phyloP scores from a whole-genome alignment of 768 basidiomycete genomes.

The Omphalotus guepiniiformis region DNA sequence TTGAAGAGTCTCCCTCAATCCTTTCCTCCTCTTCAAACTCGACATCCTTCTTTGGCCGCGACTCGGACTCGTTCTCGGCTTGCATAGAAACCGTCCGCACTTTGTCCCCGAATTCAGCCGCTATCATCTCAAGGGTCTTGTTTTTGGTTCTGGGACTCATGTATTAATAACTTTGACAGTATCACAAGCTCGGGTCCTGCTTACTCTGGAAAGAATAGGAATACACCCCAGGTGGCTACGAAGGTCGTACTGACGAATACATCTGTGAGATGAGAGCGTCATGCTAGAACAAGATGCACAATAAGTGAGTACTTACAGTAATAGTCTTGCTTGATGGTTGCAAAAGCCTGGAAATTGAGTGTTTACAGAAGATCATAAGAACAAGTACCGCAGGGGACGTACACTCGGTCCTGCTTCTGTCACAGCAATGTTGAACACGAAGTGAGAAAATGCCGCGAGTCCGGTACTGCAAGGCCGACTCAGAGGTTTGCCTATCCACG shows the following conservation, averaged over 20 bases:
- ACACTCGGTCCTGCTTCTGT: slow-evolving; percentile 9
- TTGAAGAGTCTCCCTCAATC: too few species aligned
- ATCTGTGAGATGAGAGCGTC: neutral
- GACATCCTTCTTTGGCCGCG: too few species aligned
- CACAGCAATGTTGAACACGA: slow-evolving; percentile 8
- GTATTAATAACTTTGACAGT: too few species aligned
- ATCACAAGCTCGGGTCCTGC: too few species aligned
- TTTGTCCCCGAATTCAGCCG: slow-evolving; percentile 7
- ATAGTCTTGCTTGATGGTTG: slow-evolving; percentile 5
- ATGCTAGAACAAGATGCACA: neutral
- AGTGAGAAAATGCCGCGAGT: slow-evolving; percentile 5
- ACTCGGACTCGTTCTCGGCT: too few species aligned
- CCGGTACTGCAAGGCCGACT: neutral
- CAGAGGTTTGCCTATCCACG: neutral
- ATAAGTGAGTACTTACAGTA: slow-evolving; percentile 4
- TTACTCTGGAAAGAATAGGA: slow-evolving; percentile 7
- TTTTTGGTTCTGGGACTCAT: too few species aligned
- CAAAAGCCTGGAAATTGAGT: slow-evolving; percentile 4
- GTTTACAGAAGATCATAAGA: neutral
- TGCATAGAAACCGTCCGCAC: too few species aligned
- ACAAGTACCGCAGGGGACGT: neutral
- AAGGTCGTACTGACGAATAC: slow-evolving; percentile 9
- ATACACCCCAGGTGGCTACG: slow-evolving; percentile 5
- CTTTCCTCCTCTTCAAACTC: too few species aligned
- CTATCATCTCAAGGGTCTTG: slow-evolving; percentile 3